A percentile compares a stretch with the other conserved stretches of the same genome.
Conservation (phyloP, 495 filamentous ascomycete species). For the Pyrenula aspistea region DNA sequence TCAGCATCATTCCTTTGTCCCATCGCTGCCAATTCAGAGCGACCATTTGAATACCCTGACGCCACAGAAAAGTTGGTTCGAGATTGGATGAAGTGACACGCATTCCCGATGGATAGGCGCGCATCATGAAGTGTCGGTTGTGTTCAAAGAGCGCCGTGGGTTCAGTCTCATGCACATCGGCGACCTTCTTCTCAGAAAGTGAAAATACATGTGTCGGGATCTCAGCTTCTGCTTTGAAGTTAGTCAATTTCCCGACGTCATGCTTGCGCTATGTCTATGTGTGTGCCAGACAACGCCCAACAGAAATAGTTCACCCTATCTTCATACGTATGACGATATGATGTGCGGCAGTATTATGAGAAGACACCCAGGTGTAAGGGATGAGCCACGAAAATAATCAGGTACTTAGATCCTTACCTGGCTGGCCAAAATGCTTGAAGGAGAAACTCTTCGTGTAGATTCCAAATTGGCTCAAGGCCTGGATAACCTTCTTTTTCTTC, state of each 20-base stretch:
- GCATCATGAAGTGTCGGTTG: constrained; percentile 76
- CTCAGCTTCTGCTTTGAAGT: constrained; percentile 49
- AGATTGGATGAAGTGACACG: constrained; percentile 77
- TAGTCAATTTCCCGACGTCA: no score
- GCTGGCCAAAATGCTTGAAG: constrained; percentile 56
- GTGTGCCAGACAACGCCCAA: no score
- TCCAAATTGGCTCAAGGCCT: constrained; percentile 59
- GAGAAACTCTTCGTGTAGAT: constrained; percentile 74
- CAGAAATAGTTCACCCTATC: no score
- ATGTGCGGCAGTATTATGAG: neutral
- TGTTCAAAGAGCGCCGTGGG: constrained; percentile 58
- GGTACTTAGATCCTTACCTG: constrained; percentile 20
- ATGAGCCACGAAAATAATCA: neutral
- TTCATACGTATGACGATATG: neutral
- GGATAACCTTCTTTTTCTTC: constrained; percentile 61
- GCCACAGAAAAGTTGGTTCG: constrained; percentile 75
- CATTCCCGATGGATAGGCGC: constrained; percentile 74
- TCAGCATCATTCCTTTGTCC: constrained; percentile 92
- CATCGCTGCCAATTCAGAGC: constrained; percentile 91
- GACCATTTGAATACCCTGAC: constrained; percentile 80
- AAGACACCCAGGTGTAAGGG: no score
- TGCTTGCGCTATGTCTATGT: no score
- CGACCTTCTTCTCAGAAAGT: constrained; percentile 67
- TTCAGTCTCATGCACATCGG: constrained; percentile 52
- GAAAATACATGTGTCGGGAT: constrained; percentile 82